phyloP scores from a whole-genome alignment of 1,284 basidiomycete genomes.

The Ustilago vetiveriae region DNA sequence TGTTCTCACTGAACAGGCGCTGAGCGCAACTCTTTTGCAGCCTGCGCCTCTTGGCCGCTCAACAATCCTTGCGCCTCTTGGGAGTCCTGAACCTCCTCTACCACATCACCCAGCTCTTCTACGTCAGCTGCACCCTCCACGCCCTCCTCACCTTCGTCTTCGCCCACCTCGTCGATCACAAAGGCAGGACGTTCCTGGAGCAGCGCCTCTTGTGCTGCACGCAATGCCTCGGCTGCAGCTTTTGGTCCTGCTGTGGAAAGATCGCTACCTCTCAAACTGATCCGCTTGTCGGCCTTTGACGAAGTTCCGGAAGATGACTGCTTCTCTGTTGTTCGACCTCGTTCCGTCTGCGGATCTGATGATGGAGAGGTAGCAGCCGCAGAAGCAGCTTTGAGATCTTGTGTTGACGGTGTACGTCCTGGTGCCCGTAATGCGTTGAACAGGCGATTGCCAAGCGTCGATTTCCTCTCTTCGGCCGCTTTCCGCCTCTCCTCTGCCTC shows the following conservation, averaged over 20 bases:
- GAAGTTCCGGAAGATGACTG: conserved; percentile 5
- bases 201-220: conserved; percentile 55
- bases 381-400: conserved; percentile 25
- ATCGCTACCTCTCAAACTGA: conserved; percentile 47
- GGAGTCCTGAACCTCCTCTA: conserved; percentile 17
- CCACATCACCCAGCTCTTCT: conserved; percentile 37
- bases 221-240: conserved; percentile 53
- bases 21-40: conserved; percentile 42
- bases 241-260: conserved; percentile 49
- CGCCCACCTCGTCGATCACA: conserved; percentile 59
- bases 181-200: conserved; percentile 55
- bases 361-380: conserved; percentile 1
- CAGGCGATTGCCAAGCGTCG: conserved; percentile 47
- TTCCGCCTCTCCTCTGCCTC: conserved; percentile 38
- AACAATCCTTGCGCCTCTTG: conserved; percentile 36
- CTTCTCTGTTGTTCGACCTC: conserved; percentile 32
- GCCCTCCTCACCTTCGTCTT: conserved; percentile 45
- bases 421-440: conserved; percentile 43
- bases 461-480: conserved; percentile 32
- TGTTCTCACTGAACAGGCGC: conserved; percentile 37
- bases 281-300: conserved; percentile 30
- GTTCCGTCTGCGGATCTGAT: conserved; percentile 8
- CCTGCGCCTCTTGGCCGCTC: conserved; percentile 38
- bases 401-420: conserved; percentile 23
- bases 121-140: conserved; percentile 31